Evolutionary conservation across 257 asterid genomes (phyloP), one percentile per base, ranked within the genome.

Genomic region (Salvia miltiorrhiza): DNA sequence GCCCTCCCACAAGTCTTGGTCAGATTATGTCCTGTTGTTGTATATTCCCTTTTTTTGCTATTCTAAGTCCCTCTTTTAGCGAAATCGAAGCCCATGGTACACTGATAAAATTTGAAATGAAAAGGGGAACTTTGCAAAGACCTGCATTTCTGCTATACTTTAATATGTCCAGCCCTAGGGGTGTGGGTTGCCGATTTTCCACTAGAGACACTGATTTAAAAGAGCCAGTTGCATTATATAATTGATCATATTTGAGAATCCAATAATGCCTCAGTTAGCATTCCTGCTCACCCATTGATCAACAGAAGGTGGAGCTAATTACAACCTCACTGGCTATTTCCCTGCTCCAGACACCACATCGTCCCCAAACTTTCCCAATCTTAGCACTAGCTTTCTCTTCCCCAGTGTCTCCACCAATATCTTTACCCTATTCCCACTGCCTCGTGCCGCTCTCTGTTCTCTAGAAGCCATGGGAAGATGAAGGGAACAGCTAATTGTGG

Each of bases 371-470:
- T 14, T 35, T 21, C 69, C 62, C 52, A 3, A 33, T 13, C 11
- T 26, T 19, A 45, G 28, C 32, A 30, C 37, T 48, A 52, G 1
- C 55, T 52, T 28, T 8, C 30, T 19, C 45, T 17, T 37, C 11
- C 43, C 32, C 43, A 20, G 17, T 28, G 1, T 21, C 20, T 4
- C 55, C 41, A 32, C 33, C 12, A 33, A 49, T 11, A 21, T 44
- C 5, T 59, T 60, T 68, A n/a, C 24, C 49, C 48, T 10, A 43
- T 72, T 33, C 62, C 26, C 40, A 45, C 66, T 72, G 50, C 39
- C 4, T 20, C 17, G 9, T 73, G 50, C 24, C 41, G 35, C 45
- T 75, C 33, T 53, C 16, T 30, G 30, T 23, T 28, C 39, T 63
- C 19, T 47, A 14, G 48, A 44, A 65, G 45, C 44, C 47, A 9